Conservation (phyloP, 2,329 filamentous ascomycete species). For the Fusarium sp. region DNA sequence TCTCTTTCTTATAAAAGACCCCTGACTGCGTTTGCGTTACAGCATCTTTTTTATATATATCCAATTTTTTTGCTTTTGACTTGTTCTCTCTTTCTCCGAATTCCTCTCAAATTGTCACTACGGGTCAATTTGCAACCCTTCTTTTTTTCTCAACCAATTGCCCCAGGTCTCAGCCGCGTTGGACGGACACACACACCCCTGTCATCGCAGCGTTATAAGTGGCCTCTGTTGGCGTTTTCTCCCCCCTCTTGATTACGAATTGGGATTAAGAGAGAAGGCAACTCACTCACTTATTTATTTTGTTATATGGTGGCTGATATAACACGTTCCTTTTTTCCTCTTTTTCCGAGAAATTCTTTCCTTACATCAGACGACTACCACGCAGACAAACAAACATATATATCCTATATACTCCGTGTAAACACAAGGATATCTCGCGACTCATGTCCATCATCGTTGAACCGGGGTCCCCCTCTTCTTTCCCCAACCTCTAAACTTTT, state of each 20-base stretch:
- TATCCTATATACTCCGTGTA: background rate
- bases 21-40: constrained; percentile 5
- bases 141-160: constrained; percentile 32
- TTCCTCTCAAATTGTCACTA: background rate
- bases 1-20: constrained; percentile 29
- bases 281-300: background rate
- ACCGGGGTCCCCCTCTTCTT: background rate
- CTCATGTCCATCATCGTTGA: background rate
- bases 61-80: constrained; percentile 39
- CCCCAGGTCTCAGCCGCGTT: constrained; percentile 34
- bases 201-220: constrained; percentile 30
- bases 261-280: background rate
- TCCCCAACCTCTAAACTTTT: background rate
- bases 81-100: constrained; percentile 18
- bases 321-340: constrained; percentile 2
- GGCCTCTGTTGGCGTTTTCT: constrained; percentile 7
- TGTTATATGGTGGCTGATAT: constrained; percentile 1
- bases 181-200: constrained; percentile 1
- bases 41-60: background rate
- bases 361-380: constrained; percentile 4
- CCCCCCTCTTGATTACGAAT: background rate
- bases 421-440: background rate
- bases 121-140: constrained; percentile 18
- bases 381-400: constrained; percentile 8
- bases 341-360: background rate